Evolutionary conservation across 768 basidiomycete species (phyloP).

Genomic region (Termitomyces sp.): DNA sequence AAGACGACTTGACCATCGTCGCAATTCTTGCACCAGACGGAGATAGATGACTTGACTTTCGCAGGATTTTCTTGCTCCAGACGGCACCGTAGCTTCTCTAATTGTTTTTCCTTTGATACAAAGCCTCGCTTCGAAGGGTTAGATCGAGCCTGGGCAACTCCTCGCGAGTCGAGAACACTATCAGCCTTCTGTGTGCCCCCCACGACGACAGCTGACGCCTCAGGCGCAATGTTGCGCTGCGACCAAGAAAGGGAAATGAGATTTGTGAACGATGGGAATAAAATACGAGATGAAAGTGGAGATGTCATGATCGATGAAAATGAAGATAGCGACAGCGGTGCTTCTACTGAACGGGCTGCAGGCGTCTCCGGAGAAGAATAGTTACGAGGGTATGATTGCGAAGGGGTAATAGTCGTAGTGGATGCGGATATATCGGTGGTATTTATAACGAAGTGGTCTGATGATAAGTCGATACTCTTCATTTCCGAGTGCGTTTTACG

Average conservation of each 20-base stretch:
- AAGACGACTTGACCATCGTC: constrained; percentile 35
- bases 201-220: constrained; percentile 10
- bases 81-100: constrained; percentile 58
- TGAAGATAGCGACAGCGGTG: constrained; percentile 29
- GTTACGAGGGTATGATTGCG: constrained; percentile 17
- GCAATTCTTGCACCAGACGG: constrained; percentile 37
- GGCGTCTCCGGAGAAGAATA: constrained; percentile 9
- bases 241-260: constrained; percentile 57
- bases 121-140: constrained; percentile 31
- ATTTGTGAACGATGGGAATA: constrained; percentile 58
- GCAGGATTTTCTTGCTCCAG: constrained; percentile 40
- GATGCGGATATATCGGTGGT: constrained; percentile 16
- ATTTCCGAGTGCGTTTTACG: constrained; percentile 31
- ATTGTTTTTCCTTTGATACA: constrained; percentile 63
- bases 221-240: constrained; percentile 32
- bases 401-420: constrained; percentile 12
- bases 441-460: constrained; percentile 22
- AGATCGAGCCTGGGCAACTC: background rate
- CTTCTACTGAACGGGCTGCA: constrained; percentile 10
- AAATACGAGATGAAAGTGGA: constrained; percentile 53
- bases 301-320: constrained; percentile 49
- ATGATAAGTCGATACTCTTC: constrained; percentile 36
- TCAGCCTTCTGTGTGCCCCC: constrained; percentile 3
- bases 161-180: background rate
- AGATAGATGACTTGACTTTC: constrained; percentile 24